These are phyloP conservation scores for Trichomonascaceae sp. DNA, from an alignment of 1,139 yeast species.

Conservation along the genomic window DNA sequence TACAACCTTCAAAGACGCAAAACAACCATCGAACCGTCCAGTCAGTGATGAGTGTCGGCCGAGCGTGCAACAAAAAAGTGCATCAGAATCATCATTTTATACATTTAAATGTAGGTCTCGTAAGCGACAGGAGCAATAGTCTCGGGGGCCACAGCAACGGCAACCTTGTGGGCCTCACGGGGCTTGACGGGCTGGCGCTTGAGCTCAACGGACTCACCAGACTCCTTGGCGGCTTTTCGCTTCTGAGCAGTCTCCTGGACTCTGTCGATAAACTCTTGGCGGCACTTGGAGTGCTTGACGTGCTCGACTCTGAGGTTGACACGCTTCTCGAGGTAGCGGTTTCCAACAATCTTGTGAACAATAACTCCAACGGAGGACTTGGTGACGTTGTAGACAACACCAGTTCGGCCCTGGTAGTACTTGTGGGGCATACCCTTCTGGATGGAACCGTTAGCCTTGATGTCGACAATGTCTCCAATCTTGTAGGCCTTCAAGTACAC, in stretches of 20 bases:
- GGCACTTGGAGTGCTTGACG: constrained; percentile 98
- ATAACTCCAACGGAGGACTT: constrained; percentile 97
- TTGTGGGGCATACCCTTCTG: constrained; percentile 99
- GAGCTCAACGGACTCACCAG: constrained; percentile 81
- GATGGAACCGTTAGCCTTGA: constrained; percentile 96
- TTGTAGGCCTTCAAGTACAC: constrained; percentile 96
- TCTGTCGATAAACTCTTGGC: constrained; percentile 97
- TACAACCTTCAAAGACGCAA: too few species aligned
- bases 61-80: too few species aligned
- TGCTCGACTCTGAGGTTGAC: constrained; percentile 98
- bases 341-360: constrained; percentile 95
- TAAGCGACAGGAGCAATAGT: constrained; percentile 98
- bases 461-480: constrained; percentile 99
- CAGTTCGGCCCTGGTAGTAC: constrained; percentile 99
- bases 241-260: constrained; percentile 92
- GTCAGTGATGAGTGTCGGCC: too few species aligned
- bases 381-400: constrained; percentile 97
- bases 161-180: constrained; percentile 78
- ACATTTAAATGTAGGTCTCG: constrained; percentile 98
- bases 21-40: too few species aligned
- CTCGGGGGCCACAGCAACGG: constrained; percentile 72
- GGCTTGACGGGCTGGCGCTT: constrained; percentile 99
- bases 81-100: too few species aligned
- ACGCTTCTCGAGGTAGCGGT: constrained; percentile 98
- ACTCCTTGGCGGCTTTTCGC: constrained; percentile 88